Conservation (phyloP, 2,329 filamentous ascomycete genomes). For the Arachnomyces sp. region DNA sequence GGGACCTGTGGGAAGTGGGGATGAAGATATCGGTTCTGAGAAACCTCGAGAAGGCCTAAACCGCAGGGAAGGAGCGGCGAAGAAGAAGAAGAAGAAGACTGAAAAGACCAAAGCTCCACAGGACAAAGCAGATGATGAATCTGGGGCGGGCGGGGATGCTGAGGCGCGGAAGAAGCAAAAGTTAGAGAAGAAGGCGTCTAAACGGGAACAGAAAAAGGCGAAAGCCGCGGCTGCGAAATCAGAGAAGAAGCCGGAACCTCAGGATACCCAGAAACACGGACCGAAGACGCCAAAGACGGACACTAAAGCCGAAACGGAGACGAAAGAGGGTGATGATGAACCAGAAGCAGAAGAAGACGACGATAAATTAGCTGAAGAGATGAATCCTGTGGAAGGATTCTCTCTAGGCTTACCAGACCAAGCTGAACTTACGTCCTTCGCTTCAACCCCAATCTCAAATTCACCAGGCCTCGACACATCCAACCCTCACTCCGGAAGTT, state of each 20-base stretch:
- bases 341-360: constrained; percentile 14
- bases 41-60: constrained; percentile 58
- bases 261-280: constrained; percentile 37
- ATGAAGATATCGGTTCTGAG: constrained; percentile 36
- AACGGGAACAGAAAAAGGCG: constrained; percentile 41
- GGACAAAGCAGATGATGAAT: constrained; percentile 8
- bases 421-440: constrained; percentile 32
- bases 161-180: constrained; percentile 24
- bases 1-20: constrained; percentile 38
- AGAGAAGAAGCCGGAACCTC: constrained; percentile 30
- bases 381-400: constrained; percentile 43
- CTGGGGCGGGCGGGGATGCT: constrained; percentile 11
- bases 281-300: constrained; percentile 23
- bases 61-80: constrained; percentile 34
- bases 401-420: constrained; percentile 37
- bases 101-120: constrained; percentile 17
- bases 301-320: constrained; percentile 25
- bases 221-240: constrained; percentile 33
- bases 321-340: constrained; percentile 11
- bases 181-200: constrained; percentile 33
- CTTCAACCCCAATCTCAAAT: constrained; percentile 41
- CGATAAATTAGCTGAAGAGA: constrained; percentile 27
- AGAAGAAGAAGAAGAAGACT: constrained; percentile 49
- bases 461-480: constrained; percentile 52
- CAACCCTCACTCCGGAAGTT: constrained; percentile 47